A percentile compares a stretch with the other conserved stretches of the same genome.
Conservation (phyloP, 768 basidiomycete species). For the Daedalea quercina region DNA sequence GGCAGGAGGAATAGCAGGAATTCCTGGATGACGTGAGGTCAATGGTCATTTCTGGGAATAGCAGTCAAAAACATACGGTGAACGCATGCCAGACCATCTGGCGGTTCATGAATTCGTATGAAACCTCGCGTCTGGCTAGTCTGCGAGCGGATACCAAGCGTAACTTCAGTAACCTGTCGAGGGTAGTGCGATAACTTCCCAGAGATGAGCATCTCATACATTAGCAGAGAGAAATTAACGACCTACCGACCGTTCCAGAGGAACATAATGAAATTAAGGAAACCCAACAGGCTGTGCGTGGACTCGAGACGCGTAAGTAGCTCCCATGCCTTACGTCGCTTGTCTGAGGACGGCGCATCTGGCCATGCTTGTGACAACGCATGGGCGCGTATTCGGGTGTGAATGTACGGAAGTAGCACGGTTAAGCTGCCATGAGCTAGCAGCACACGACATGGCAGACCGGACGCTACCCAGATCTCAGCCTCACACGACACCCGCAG, state of each 20-base stretch:
- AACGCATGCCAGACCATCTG: slow-evolving; percentile 99
- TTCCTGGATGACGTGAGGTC: slow-evolving; percentile 48
- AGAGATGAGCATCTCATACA: neutral
- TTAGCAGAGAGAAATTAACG: neutral
- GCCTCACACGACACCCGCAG: neutral
- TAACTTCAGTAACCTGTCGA: slow-evolving; percentile 74
- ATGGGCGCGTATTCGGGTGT: slow-evolving; percentile 63
- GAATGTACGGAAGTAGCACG: slow-evolving; percentile 71
- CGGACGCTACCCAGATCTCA: slow-evolving; percentile 43
- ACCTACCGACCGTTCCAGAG: slow-evolving; percentile 81
- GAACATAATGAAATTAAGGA: slow-evolving; percentile 79
- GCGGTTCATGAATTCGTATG: slow-evolving; percentile 98
- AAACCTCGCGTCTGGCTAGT: slow-evolving; percentile 75
- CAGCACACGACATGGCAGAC: slow-evolving; percentile 54
- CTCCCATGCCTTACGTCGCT: slow-evolving; percentile 69
- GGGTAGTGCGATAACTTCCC: slow-evolving; percentile 74
- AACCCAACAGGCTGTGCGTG: slow-evolving; percentile 48
- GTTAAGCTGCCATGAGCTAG: slow-evolving; percentile 67
- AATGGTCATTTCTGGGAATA: neutral
- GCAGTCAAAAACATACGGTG: slow-evolving; percentile 53
- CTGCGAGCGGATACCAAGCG: slow-evolving; percentile 64
- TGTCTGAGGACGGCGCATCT: slow-evolving; percentile 77
- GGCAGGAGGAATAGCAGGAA: slow-evolving; percentile 91
- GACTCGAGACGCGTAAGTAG: slow-evolving; percentile 62
- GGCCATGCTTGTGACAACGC: slow-evolving; percentile 88